Conservation (phyloP, 768 basidiomycete genomes). For the Lentinula sp. region DNA sequence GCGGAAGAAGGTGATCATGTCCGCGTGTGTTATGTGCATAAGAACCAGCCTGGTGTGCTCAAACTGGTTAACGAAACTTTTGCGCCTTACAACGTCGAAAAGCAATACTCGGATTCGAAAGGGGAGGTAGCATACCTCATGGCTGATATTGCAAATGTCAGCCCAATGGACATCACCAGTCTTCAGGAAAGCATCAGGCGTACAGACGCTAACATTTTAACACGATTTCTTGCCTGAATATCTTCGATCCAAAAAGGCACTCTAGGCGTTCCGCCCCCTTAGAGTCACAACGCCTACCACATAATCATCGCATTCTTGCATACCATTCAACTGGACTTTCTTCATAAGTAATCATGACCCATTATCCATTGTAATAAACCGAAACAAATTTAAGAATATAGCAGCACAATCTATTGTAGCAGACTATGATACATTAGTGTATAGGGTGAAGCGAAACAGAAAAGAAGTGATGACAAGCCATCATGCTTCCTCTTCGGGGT, state of each 20-base stretch:
- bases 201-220: constrained; percentile 85
- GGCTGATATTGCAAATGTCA: constrained; percentile 94
- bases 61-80: constrained; percentile 91
- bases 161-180: constrained; percentile 68
- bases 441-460: not conserved
- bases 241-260: not conserved
- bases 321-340: constrained; percentile 49
- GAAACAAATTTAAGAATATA: not conserved
- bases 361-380: not conserved
- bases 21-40: constrained; percentile 93
- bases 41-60: constrained; percentile 93
- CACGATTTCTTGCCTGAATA: constrained; percentile 66
- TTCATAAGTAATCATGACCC: constrained; percentile 7
- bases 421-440: not conserved
- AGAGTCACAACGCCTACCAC: not conserved
- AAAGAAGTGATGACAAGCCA: not conserved
- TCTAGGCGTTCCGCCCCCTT: not conserved
- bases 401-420: not conserved
- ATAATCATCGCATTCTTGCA: not conserved
- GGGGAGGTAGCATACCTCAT: constrained; percentile 91
- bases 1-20: constrained; percentile 76
- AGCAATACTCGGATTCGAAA: constrained; percentile 98
- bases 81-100: constrained; percentile 95
- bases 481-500: constrained; percentile 84
- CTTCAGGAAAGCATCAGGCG: constrained; percentile 73